Evolutionary conservation across 1,139 yeast species (phyloP).

Genomic region (Pichia sp.): DNA sequence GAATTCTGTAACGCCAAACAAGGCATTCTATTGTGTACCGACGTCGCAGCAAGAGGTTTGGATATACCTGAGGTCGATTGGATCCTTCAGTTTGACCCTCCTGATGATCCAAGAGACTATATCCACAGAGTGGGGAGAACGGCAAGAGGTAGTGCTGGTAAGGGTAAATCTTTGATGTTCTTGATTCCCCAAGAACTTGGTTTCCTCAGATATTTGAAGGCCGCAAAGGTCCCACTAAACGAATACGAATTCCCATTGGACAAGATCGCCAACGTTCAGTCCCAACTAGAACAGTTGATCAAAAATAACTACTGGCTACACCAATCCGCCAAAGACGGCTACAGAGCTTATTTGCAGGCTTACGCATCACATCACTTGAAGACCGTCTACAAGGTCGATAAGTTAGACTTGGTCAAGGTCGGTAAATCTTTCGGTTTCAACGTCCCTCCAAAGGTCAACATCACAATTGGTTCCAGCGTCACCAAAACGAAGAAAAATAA

Average conservation of each 20-base stretch:
- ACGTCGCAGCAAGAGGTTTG: conserved; percentile 97
- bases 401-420: conserved; percentile 87
- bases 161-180: conserved; percentile 93
- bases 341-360: conserved; percentile 92
- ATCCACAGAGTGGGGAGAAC: conserved; percentile 98
- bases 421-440: conserved; percentile 94
- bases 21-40: conserved; percentile 91
- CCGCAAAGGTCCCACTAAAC: conserved; percentile 94
- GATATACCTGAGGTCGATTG: conserved; percentile 97
- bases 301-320: conserved; percentile 91
- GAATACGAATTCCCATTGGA: conserved; percentile 93
- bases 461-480: conserved; percentile 91
- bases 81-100: conserved; percentile 97
- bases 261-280: conserved; percentile 93
- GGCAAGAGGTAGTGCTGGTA: conserved; percentile 89
- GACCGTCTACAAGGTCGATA: conserved; percentile 93
- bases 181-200: conserved; percentile 92
- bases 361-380: conserved; percentile 94
- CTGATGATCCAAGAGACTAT: conserved; percentile 98
- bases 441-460: conserved; percentile 94
- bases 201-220: conserved; percentile 86
- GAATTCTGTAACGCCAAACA: conserved; percentile 96
- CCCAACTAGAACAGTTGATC: conserved; percentile 85
- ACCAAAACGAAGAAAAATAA: conserved; percentile 23
- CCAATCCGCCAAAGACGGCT: conserved; percentile 96